Base-by-base conservation (phyloP, 1,139 yeast genomes). In the Protomyces gravidus region DNA sequence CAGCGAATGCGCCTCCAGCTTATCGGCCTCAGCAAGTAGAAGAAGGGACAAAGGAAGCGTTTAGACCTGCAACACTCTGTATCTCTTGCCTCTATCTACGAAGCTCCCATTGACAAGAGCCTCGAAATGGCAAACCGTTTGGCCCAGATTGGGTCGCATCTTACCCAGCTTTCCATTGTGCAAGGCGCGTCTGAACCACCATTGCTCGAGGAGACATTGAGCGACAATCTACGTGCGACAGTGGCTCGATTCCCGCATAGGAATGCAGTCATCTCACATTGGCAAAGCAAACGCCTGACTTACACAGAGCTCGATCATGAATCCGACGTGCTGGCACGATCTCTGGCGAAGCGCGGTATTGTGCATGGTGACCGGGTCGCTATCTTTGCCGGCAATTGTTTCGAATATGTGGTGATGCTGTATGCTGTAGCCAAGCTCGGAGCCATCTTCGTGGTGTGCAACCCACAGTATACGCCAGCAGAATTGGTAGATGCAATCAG, bases 401-500 rank as follows among this genome's bases (percentile, higher is more conserved):
- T 71, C 71, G 71, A 71, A 62, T 71, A 70, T 60, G 67, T 67
- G 2, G 70, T 67, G 25, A 57, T 69, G 15, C 72, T 70, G 59
- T 58, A 69, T 46, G 73, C 69, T n/a, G 61, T 70, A 33, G 72
- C 68, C 15, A 67, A 67, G 53, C 53, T 69, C 3, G 73, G 73
- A 1, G 71, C 71, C 3, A 65, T 70, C 11, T 63, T 69, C 58
- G 71, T 71, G 1, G 73, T 73, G 2, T 59, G 71, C 48, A 71
- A 71, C 61, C 72, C 73, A 1, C 71, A 72, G 1, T 71, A 70
- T 59, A 70, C 73, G 0, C 66, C 65, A 40, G 61, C 65, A 17
- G 73, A 71, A 64, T 66, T 68, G 61, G 63, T 63, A 13, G 61
- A 66, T 5, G 73, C 72, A 1, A 52, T 71, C 48, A 62, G 57